Evolutionary conservation across 345 rosid genomes (phyloP), one percentile per base, ranked within the genome.

Genomic region (Eucalyptus decipiens): DNA sequence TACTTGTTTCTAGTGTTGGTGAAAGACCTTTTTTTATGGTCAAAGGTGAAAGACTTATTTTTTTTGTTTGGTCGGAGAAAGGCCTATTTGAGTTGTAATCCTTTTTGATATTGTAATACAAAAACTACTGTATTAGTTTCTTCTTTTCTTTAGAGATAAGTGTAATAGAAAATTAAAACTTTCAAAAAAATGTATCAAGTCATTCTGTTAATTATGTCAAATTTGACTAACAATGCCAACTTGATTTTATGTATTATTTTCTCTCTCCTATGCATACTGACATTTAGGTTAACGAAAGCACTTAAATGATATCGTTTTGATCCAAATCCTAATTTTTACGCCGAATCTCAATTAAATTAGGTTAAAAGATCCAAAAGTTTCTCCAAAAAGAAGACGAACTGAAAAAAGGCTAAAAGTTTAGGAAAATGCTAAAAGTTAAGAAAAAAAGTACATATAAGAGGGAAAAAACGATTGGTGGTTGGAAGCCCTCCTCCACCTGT

Each of bases 141-240:
- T 56, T 56, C 6, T 23, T 56, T 56, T 56, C 13, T 56, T 56
- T 10, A 56, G 30, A 56, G 62, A 23, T 56, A 56, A 56, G 14
- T 56, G 6, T 13, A 56, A 26, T 56, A 24, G 7, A 56, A 56
- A 8, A 23, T 6, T 56, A 56, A 56, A 56, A 56, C 6, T 56
- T 56, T 9, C 1, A 54, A 10, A 24, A 56, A 56, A 9, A 23
- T 9, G 1, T 23, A 56, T 24, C 30, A 24, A 56, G 1, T 56
- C 6, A 56, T 24, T 56, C 30, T 0, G 0, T 56, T 56, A 56
- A 56, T 56, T 56, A 5, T 0, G 14, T 56, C 62, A 4, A 56
- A 56, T 24, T 56, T 56, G 62, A 1, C 2, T 24, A 56, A 2
- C 14, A 2, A 2, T 24, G 14, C 30, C 62, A 26, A 56, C 6